Conservation (phyloP, 352 stramenopile genomes). For the Globisporangium sylvaticum region DNA sequence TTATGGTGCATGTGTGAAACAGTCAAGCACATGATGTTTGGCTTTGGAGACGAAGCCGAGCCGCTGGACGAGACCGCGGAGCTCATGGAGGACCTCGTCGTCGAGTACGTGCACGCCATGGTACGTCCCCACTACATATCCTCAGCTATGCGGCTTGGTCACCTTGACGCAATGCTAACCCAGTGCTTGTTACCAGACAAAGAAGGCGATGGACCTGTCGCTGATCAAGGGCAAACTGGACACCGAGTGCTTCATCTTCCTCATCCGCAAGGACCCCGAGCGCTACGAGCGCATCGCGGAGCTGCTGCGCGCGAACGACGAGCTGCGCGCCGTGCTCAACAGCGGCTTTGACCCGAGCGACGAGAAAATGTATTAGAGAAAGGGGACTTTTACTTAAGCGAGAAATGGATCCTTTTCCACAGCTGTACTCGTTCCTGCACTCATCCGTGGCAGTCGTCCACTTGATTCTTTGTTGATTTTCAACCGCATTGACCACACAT, state of each 20-base stretch:
- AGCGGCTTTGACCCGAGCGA: conserved; percentile 86
- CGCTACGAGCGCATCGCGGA: conserved; percentile 80
- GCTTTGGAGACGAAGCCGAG: conserved; percentile 75
- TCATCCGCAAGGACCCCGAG: conserved; percentile 85
- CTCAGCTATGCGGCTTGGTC: neutral
- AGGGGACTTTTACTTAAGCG: neutral
- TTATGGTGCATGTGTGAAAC: neutral
- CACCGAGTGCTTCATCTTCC: conserved; percentile 87
- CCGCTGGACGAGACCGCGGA: conserved; percentile 68
- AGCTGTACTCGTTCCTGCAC: neutral
- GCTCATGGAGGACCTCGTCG: conserved; percentile 84
- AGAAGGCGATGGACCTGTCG: conserved; percentile 81
- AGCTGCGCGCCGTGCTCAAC: conserved; percentile 82
- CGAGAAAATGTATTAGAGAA: conserved; percentile 87
- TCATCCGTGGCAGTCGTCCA: neutral
- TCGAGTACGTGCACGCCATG: conserved; percentile 82
- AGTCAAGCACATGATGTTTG: conserved; percentile 91
- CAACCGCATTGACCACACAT: no score
- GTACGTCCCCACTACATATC: conserved; percentile 25
- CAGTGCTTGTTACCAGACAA: conserved; percentile 44
- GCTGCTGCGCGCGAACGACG: conserved; percentile 79
- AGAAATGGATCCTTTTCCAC: neutral
- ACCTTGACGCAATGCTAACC: neutral
- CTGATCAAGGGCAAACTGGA: conserved; percentile 84
- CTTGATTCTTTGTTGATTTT: conserved; percentile 11